Percentiles rank a stretch among this genome's conserved stretches.
phyloP scores from a whole-genome alignment of 129 eudicot species.

The Arctium minus region DNA sequence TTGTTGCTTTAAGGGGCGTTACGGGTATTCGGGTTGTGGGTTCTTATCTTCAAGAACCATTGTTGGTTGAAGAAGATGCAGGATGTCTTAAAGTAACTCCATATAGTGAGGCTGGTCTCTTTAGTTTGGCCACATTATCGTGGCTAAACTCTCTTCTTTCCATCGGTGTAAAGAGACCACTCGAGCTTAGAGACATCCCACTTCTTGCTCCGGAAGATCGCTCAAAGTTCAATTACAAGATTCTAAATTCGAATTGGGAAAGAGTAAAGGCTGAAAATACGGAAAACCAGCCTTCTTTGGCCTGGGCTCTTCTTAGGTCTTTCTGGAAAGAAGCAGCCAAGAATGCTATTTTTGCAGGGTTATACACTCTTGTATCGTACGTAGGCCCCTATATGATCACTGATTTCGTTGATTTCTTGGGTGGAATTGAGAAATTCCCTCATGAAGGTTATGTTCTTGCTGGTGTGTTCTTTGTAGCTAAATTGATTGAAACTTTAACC shows the following conservation, averaged over 20 bases:
- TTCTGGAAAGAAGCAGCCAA: slow-evolving; percentile 84
- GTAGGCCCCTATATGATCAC: slow-evolving; percentile 94
- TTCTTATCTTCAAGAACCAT: slow-evolving; percentile 76
- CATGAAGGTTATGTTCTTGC: slow-evolving; percentile 89
- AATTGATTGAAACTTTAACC: slow-evolving; percentile 72
- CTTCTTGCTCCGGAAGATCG: slow-evolving; percentile 88
- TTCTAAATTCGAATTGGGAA: slow-evolving; percentile 76
- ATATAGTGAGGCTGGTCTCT: slow-evolving; percentile 67
- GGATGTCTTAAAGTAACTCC: slow-evolving; percentile 83
- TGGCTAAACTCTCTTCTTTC: slow-evolving; percentile 86
- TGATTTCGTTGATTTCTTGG: slow-evolving; percentile 78
- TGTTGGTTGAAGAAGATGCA: slow-evolving; percentile 75
- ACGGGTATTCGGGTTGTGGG: slow-evolving; percentile 59
- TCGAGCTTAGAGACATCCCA: slow-evolving; percentile 82
- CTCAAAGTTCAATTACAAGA: slow-evolving; percentile 68
- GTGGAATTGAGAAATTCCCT: slow-evolving; percentile 54
- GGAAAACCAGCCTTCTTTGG: slow-evolving; percentile 59
- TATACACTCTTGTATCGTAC: slow-evolving; percentile 68
- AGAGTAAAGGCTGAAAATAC: slow-evolving; percentile 53
- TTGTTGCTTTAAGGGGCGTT: slow-evolving; percentile 58
- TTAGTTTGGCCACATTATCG: slow-evolving; percentile 74
- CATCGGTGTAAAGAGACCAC: slow-evolving; percentile 72
- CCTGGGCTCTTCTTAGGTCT: slow-evolving; percentile 70
- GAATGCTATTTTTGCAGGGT: slow-evolving; percentile 77
- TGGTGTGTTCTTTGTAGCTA: slow-evolving; percentile 71